Evolutionary conservation across 2,329 filamentous ascomycete species (phyloP), one percentile per base, ranked within the genome.

Genomic region (Colletotrichum tropicicola): DNA sequence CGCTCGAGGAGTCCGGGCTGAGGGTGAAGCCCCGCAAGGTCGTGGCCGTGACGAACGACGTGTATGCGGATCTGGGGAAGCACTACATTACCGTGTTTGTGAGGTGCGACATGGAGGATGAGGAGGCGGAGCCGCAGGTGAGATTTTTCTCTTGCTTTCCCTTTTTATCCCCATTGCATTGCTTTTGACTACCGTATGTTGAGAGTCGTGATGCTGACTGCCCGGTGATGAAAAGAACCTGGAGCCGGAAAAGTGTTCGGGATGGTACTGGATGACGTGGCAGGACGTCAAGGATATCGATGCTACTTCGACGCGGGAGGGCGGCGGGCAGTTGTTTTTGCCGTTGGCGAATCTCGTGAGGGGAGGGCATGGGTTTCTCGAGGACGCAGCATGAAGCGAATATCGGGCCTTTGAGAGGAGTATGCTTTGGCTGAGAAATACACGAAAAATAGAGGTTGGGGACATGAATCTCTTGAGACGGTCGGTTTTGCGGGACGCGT

Each of bases 31-130:
- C 84, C 6, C 51, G 86, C 5, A 81, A 79, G 47, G 83, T 91
- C 39, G 68, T 90, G 1, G 86, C 84, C 0, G 84, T 87, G 0
- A 93, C 90, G 5, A 93, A 94, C 72, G 88, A 90, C 70, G 73
- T 91, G 1, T 92, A 93, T 73, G 71, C 76, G 1, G 71, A 73
- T 0, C 82, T 85, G n/a, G 77, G 76, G 0, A 92, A 89, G 75
- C 92, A 95, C 73, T 95, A 94, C 71, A 82, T 93, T 53, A 94
- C 92, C 0, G 74, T 93, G 3, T 94, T 92, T 69, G 85, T 93
- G 66, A 78, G 80, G 0, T 88, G 86, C 43, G 77, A 75, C 45
- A 78, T 87, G 69, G 72, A 77, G 0, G 82, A 87, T 25, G 78
- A 82, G 15, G 68, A 71, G 0, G 81, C 82, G 25, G 74, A 85